Evolutionary conservation across 768 basidiomycete genomes (phyloP).

Genomic region (Pulveroboletus frians): DNA sequence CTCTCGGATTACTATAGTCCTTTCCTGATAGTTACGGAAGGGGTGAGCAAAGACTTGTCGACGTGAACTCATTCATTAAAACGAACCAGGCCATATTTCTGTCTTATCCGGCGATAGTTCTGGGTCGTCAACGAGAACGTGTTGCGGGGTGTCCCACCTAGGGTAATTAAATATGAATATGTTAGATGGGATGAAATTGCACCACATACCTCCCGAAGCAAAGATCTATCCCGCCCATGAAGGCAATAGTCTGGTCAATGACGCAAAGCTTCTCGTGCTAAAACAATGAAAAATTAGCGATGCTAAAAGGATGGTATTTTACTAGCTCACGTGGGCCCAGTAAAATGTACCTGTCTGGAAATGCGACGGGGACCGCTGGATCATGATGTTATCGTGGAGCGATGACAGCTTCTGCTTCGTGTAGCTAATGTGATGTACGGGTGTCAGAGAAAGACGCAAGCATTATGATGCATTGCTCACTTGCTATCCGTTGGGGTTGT

Average conservation of each 20-base stretch:
- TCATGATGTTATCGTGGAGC: conserved; percentile 89
- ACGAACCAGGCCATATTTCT: conserved; percentile 82
- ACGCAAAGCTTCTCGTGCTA: conserved; percentile 98
- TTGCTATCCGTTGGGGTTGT: conserved; percentile 95
- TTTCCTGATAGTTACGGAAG: conserved; percentile 52
- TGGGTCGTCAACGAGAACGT: conserved; percentile 81
- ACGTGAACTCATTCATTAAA: not conserved
- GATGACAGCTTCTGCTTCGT: conserved; percentile 75
- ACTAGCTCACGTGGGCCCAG: conserved; percentile 85
- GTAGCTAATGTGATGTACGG: conserved; percentile 47
- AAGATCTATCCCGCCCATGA: conserved; percentile 96
- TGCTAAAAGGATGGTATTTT: not conserved
- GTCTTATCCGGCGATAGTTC: conserved; percentile 51
- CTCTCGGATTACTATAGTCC: conserved; percentile 89
- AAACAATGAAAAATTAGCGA: not conserved
- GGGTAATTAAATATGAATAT: conserved; percentile 1
- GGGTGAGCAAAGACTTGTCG: not conserved
- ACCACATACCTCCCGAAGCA: conserved; percentile 73
- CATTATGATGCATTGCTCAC: conserved; percentile 36
- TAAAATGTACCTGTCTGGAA: conserved; percentile 97
- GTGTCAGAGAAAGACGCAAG: conserved; percentile 4
- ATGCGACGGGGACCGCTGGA: conserved; percentile 96
- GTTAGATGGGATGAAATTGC: not conserved
- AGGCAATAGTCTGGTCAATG: conserved; percentile 94
- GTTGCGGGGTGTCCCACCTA: conserved; percentile 96